phyloP scores from a whole-genome alignment of 108 stramenopile genomes.

The Parietichytrium sp. region DNA sequence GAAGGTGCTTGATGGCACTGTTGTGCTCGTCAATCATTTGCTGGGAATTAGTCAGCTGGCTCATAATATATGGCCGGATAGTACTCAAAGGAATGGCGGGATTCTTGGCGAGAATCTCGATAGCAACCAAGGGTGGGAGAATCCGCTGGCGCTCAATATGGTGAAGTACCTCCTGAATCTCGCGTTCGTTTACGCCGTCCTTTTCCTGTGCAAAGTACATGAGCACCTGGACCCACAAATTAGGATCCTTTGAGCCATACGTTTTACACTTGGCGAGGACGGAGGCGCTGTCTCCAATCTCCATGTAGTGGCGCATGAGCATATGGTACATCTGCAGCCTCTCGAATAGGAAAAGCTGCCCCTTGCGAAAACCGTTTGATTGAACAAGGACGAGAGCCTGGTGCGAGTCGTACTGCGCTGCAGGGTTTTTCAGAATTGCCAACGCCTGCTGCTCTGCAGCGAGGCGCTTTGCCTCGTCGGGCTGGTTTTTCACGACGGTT shows the following conservation, averaged over 20 bases:
- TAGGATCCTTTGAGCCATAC: slow-evolving; percentile 8
- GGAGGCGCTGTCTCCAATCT: slow-evolving; percentile 9
- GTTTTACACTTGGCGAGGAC: slow-evolving; percentile 15
- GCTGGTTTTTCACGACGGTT: too few relatives aligned
- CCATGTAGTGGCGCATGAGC: slow-evolving; percentile 37
- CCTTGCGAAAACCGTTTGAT: slow-evolving; percentile 46
- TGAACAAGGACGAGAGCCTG: slow-evolving; percentile 56
- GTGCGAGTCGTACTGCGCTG: slow-evolving; percentile 51
- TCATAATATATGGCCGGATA: slow-evolving; percentile 19
- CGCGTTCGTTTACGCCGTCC: neutral
- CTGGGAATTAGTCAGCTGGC: slow-evolving; percentile 6
- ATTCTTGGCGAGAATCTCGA: slow-evolving; percentile 13
- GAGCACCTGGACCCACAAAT: slow-evolving; percentile 18
- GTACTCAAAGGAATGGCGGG: neutral
- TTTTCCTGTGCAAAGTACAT: slow-evolving; percentile 22
- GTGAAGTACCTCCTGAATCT: slow-evolving; percentile 19
- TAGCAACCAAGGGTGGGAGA: slow-evolving; percentile 1
- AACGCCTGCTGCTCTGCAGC: slow-evolving; percentile 27
- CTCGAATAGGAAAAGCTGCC: slow-evolving; percentile 56
- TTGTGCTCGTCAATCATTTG: neutral
- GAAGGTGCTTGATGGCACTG: neutral
- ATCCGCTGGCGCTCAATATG: slow-evolving; percentile 34
- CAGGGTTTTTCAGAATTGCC: slow-evolving; percentile 45
- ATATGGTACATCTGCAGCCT: slow-evolving; percentile 25
- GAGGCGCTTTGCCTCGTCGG: neutral